Evolutionary conservation across 352 stramenopile genomes (phyloP).

Genomic region (Labyrinthula sp.): DNA sequence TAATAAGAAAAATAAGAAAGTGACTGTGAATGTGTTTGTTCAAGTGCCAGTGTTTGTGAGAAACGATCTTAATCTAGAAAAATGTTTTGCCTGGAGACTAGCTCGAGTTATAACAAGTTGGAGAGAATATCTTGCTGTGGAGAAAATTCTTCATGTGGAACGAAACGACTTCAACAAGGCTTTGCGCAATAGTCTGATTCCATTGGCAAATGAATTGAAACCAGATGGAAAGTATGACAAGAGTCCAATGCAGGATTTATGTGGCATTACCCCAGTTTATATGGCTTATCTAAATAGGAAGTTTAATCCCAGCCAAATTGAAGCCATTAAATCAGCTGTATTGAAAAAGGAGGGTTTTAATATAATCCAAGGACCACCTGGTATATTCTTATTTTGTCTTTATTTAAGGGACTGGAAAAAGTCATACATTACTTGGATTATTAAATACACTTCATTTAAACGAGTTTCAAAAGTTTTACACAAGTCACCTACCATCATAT

Average conservation of each 20-base stretch:
- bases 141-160: not conserved
- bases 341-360: slow-evolving; percentile 28
- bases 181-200: not conserved
- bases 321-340: slow-evolving; percentile 17
- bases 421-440: slow-evolving; percentile 44
- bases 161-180: slow-evolving; percentile 3
- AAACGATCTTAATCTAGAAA: no score
- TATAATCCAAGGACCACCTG: slow-evolving; percentile 71
- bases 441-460: slow-evolving; percentile 23
- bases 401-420: slow-evolving; percentile 85
- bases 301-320: slow-evolving; percentile 16
- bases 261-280: not conserved
- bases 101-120: slow-evolving; percentile 12
- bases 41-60: no score
- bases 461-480: slow-evolving; percentile 25
- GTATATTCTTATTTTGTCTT: no score
- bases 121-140: slow-evolving; percentile 22
- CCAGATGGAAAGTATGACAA: slow-evolving; percentile 1
- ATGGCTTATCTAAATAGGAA: slow-evolving; percentile 1
- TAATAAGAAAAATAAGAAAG: no score
- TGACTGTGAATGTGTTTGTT: no score
- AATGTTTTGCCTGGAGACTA: slow-evolving; percentile 5
- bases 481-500: not conserved
- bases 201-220: not conserved
- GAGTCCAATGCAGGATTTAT: no score